Evolutionary conservation across 2,329 filamentous ascomycete species (phyloP), one percentile per base, ranked within the genome.

Genomic region (Pyrenochaeta sp.): DNA sequence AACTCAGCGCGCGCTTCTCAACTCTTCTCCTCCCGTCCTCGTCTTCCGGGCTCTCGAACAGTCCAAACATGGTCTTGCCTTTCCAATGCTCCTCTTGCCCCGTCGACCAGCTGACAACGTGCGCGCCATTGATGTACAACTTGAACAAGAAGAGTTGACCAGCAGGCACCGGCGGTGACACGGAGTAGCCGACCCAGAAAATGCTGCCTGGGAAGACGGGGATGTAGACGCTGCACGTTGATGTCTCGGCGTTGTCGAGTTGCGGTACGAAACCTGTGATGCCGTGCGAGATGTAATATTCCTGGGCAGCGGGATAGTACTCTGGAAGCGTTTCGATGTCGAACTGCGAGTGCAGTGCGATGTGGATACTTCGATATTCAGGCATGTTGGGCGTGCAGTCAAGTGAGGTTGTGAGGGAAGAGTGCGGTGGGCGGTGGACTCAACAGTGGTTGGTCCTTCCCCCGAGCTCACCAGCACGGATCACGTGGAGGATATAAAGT

Each of bases 111-210:
- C 63, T 77, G 7, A 75, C 58, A 10, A 77, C 51, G 20, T 67
- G 63, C 18, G 55, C 54, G 11, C 65, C 68, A 23, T 74, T 65
- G 47, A 76, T 59, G 49, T 71, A 72, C 20, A 78, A 59, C 54
- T 78, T 78, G 69, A 79, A 79, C 46, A 76, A 69, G 44, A 72
- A 76, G 48, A 63, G 60, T 23, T 68, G 55, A 2, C 54, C 60
- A 1, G 54, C 56, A 3, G 65, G 67, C 1, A 69, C 52, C 3
- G 66, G 67, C 4, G 59, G 60, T 5, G 48, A 52, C 42, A 72
- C 51, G 11, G 49, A 53, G 51, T 77, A 77, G 15, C 55, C 48
- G 41, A 78, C 63, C 74, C 75, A 78, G 58, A 78, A 77, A 6
- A 71, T 71, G 20, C 66, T 70, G 1, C 58, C 61, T 0, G 71